Percentiles rank a stretch among this genome's conserved stretches.
Evolutionary conservation across 2,329 filamentous ascomycete species (phyloP).

Genomic region (Phialophora expanda): DNA sequence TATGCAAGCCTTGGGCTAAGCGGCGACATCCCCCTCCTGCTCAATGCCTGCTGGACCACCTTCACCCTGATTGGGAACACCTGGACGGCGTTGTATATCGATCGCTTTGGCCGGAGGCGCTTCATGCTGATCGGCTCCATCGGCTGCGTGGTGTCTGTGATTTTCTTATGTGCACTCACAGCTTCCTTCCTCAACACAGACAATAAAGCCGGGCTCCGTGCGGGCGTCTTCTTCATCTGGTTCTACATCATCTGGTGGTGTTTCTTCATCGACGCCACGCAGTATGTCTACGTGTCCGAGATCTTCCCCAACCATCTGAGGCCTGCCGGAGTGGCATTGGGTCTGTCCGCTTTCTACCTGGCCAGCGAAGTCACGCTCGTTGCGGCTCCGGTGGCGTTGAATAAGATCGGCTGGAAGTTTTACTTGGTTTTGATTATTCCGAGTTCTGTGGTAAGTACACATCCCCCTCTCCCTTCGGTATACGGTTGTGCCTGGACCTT

Average conservation of each 20-base stretch:
- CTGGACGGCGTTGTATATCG: conserved; percentile 50
- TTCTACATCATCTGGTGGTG: conserved; percentile 51
- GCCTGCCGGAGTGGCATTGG: conserved; percentile 34
- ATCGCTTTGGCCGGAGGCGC: conserved; percentile 45
- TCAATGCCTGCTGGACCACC: conserved; percentile 54
- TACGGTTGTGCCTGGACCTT: not conserved
- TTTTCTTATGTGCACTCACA: conserved; percentile 47
- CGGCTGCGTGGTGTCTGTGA: conserved; percentile 49
- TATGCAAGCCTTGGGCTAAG: conserved; percentile 47
- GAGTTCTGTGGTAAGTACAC: conserved; percentile 30
- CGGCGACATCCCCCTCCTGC: conserved; percentile 50
- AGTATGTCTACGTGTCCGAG: conserved; percentile 35
- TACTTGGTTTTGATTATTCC: conserved; percentile 41
- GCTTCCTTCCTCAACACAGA: conserved; percentile 45
- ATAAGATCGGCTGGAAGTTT: conserved; percentile 45
- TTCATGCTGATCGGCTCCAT: conserved; percentile 48
- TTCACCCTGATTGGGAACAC: conserved; percentile 50
- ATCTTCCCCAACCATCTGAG: conserved; percentile 37
- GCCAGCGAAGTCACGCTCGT: conserved; percentile 33
- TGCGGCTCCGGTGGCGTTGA: conserved; percentile 43
- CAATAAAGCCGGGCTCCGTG: conserved; percentile 46
- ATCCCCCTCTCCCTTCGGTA: not conserved
- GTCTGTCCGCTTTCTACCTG: conserved; percentile 32
- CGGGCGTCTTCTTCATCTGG: conserved; percentile 51
- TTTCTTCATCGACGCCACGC: conserved; percentile 47